Evolutionary conservation across 768 basidiomycete genomes (phyloP).

Genomic region (Phlebiopsis flavidoalba): DNA sequence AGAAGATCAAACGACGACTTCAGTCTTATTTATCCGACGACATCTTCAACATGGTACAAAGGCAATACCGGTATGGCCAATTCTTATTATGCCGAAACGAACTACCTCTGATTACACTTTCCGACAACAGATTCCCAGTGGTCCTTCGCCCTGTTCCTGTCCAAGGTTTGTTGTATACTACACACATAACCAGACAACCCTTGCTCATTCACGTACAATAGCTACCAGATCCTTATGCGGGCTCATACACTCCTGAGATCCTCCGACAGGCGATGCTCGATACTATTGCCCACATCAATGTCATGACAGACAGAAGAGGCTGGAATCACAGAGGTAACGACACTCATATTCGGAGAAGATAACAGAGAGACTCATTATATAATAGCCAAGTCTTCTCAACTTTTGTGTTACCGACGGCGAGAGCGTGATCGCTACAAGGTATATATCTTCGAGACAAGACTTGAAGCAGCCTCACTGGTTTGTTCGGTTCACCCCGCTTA

Average conservation of each 20-base stretch:
- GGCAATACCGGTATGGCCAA: constrained; percentile 78
- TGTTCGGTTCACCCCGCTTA: constrained; percentile 11
- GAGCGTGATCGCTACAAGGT: constrained; percentile 89
- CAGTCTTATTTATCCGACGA: constrained; percentile 76
- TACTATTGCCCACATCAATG: constrained; percentile 78
- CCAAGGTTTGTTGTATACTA: constrained; percentile 52
- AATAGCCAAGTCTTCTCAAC: constrained; percentile 84
- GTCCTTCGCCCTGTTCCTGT: constrained; percentile 90
- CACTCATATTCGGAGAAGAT: not conserved
- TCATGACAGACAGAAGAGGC: constrained; percentile 66
- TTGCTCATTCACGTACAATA: constrained; percentile 21
- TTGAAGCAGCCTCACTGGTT: constrained; percentile 91
- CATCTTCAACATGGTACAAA: constrained; percentile 78
- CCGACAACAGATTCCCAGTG: constrained; percentile 83
- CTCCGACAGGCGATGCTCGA: constrained; percentile 85
- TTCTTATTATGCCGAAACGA: not conserved
- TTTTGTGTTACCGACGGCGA: constrained; percentile 96
- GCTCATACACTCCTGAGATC: constrained; percentile 62
- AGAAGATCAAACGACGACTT: constrained; percentile 71
- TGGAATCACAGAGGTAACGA: constrained; percentile 60
- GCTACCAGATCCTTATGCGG: constrained; percentile 78
- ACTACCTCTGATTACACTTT: not conserved
- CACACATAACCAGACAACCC: not conserved
- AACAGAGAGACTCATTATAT: not conserved
- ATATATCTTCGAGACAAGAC: constrained; percentile 86